Evolutionary conservation across 164 flowering plant genomes (phyloP), one percentile per base, ranked within the genome.

Genomic region (Piper betle): DNA sequence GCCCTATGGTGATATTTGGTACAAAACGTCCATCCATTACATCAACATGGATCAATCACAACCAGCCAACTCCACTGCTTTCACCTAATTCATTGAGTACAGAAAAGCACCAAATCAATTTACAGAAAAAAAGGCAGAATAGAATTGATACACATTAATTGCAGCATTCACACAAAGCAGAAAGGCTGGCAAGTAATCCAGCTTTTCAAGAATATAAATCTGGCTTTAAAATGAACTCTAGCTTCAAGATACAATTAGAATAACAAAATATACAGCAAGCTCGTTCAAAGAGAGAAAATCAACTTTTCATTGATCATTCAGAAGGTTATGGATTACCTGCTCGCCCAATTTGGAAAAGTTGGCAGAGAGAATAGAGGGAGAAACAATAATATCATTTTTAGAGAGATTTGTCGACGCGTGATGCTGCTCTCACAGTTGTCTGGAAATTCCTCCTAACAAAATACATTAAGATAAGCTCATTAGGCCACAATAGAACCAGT

Each of bases 41-140:
- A 81, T 93, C 99, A 56, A 93, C 96, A 84, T 93, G 99, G 70
- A 93, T 93, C 99, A 93, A 70, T 93, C 99, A 80, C 97, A 93
- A 18, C 99, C 99, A 41, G 97, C 99, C 80, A 83, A 56, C 69
- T 93, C 99, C 62, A 93, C 89, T 52, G 99, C 99, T 90, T 93
- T 93, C 33, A 93, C 97, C 99, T 93, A 70, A 25, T 19, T 40
- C 2, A 55, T 39, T 40, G 25, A 33, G 12, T 18, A 43, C 17
- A 39, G 15, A 38, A 38, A 19, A 0, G 2, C 18, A n/a, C 9
- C n/a, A n/a, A 41, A 41, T n/a, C 9, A 4, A 43, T 3, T 40
- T 60, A 38, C 4, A 19, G 15, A 37, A 12, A 37, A 57, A 25
- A 2, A 16, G n/a, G 4, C 3, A 39, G 6, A 39, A 60, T 39